phyloP scores from a whole-genome alignment of 2,329 filamentous ascomycete species.

The Fusarium praegraminearum region DNA sequence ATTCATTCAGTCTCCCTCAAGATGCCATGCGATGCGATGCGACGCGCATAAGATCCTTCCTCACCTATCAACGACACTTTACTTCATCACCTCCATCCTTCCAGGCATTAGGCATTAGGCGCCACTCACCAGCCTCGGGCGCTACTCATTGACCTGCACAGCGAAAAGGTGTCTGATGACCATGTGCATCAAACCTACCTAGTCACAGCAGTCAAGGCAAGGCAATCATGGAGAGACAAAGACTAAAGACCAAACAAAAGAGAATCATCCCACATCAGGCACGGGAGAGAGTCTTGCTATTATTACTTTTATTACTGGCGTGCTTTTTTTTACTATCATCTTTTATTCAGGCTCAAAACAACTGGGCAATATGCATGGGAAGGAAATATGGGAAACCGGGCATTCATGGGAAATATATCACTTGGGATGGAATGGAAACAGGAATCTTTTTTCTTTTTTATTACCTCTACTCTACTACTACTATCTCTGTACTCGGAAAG shows the following conservation, averaged over 20 bases:
- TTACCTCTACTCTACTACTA: background rate
- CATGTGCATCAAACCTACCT: conserved; percentile 6
- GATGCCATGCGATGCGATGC: background rate
- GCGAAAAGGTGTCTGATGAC: conserved; percentile 31
- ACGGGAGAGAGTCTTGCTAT: conserved; percentile 19
- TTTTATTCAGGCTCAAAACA: conserved; percentile 8
- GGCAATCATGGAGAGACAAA: background rate
- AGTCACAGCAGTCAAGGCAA: conserved; percentile 14
- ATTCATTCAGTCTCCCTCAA: background rate
- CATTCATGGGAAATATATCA: conserved; percentile 43
- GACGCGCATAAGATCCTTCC: conserved; percentile 12
- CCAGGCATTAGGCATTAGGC: conserved; percentile 27
- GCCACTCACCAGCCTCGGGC: conserved; percentile 35
- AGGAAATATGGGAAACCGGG: conserved; percentile 36
- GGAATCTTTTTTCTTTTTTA: conserved; percentile 5
- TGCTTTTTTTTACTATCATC: conserved; percentile 20
- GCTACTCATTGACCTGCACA: conserved; percentile 20
- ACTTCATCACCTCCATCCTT: background rate
- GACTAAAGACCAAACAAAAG: background rate
- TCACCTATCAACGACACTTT: conserved; percentile 8
- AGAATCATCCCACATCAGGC: conserved; percentile 28
- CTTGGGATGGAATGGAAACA: conserved; percentile 3
- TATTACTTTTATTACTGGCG: conserved; percentile 26
- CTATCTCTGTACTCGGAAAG: conserved; percentile 17
- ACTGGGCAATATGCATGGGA: conserved; percentile 37